phyloP scores from a whole-genome alignment of 805 yeast species.

The Suhomyces sp. region DNA sequence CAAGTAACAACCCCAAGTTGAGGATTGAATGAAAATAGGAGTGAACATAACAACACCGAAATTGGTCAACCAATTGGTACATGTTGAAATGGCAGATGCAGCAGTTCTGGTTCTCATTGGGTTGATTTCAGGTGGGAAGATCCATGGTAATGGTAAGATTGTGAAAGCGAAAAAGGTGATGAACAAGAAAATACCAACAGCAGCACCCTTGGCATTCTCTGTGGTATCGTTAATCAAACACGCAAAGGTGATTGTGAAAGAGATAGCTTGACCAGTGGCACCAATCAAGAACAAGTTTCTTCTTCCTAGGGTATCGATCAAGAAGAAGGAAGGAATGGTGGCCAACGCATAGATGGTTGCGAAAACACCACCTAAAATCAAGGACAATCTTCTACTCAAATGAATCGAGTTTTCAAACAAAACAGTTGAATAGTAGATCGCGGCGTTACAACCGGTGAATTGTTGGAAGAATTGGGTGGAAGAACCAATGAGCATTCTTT shows the following conservation, averaged over 20 bases:
- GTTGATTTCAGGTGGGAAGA: slow-evolving; percentile 36
- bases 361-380: slow-evolving; percentile 29
- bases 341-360: slow-evolving; percentile 32
- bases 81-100: slow-evolving; percentile 35
- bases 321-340: slow-evolving; percentile 34
- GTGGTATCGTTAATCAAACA: slow-evolving; percentile 22
- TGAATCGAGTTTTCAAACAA: slow-evolving; percentile 30
- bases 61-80: slow-evolving; percentile 38
- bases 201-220: slow-evolving; percentile 27
- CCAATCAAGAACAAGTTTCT: slow-evolving; percentile 35
- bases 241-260: slow-evolving; percentile 29
- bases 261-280: slow-evolving; percentile 29
- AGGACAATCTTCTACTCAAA: slow-evolving; percentile 20
- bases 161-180: slow-evolving; percentile 32
- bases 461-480: slow-evolving; percentile 28
- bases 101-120: slow-evolving; percentile 39
- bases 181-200: slow-evolving; percentile 35
- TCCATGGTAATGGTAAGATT: slow-evolving; percentile 38
- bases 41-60: slow-evolving; percentile 40
- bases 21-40: slow-evolving; percentile 26
- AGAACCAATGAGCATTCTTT: slow-evolving; percentile 25
- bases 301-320: slow-evolving; percentile 36
- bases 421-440: slow-evolving; percentile 35
- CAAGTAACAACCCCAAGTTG: slow-evolving; percentile 28
- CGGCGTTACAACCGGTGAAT: slow-evolving; percentile 33